Percentiles rank a stretch among this genome's conserved stretches.
Conservation (phyloP, 192 early-diverging fungal genomes). For the Coemansia pectinata region DNA sequence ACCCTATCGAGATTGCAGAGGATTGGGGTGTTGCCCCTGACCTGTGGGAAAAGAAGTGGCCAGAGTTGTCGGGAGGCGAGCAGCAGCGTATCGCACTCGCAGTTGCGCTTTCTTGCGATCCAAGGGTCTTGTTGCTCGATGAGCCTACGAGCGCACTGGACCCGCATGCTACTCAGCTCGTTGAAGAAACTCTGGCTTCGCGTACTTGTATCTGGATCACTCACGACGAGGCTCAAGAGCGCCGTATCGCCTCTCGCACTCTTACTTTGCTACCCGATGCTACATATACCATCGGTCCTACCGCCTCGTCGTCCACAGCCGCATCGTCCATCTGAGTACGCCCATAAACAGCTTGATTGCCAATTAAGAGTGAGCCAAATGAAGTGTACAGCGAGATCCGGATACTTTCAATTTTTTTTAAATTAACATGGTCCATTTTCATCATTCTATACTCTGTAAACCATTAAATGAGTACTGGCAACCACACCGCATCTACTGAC, state of each 20-base stretch:
- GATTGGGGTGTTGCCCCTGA: conserved; percentile 69
- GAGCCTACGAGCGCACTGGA: conserved; percentile 90
- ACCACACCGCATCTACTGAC: conserved; percentile 5
- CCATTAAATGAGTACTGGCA: conserved; percentile 1
- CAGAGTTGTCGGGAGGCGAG: conserved; percentile 81
- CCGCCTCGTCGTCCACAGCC: conserved; percentile 2
- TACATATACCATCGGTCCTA: conserved; percentile 14
- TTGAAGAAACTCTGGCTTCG: conserved; percentile 68
- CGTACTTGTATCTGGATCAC: conserved; percentile 81
- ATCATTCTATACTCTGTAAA: background rate
- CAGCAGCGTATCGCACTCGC: conserved; percentile 80
- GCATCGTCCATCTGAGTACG: conserved; percentile 6
- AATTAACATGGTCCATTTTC: background rate
- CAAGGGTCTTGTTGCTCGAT: conserved; percentile 78
- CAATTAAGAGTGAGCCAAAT: background rate
- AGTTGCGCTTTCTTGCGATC: conserved; percentile 73
- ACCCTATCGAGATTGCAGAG: conserved; percentile 66
- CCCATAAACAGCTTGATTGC: conserved; percentile 1
- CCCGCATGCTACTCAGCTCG: conserved; percentile 63
- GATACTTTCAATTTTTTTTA: background rate
- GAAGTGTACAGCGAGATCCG: background rate
- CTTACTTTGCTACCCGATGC: conserved; percentile 40
- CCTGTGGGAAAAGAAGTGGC: conserved; percentile 76
- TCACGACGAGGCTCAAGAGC: conserved; percentile 68
- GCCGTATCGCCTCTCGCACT: conserved; percentile 56